Evolutionary conservation across 805 yeast genomes (phyloP), one percentile per base, ranked within the genome.

Genomic region (Candida jianshihensis): DNA sequence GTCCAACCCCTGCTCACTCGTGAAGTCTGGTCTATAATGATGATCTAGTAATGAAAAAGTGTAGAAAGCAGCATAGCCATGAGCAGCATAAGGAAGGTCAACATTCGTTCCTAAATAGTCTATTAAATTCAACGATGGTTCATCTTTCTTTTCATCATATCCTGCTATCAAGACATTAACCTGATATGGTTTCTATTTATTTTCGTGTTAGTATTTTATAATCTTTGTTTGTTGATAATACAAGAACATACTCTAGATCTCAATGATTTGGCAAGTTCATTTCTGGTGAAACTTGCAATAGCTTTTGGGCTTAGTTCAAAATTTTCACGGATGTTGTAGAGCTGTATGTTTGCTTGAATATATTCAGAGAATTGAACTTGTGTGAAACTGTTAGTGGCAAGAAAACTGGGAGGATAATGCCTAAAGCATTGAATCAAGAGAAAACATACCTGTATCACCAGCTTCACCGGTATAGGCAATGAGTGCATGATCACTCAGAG

Each of bases 21-120:
- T 65, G 78, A 89, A 74, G 49, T 79, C 89, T 30, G 78, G 70
- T 56, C 80, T 73, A 63, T 89, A 88, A 62, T 88, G 96, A 49
- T 81, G 88, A 65, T 92, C 98, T 47, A 92, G 70, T 45, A 90
- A 66, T 2, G 97, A 84, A 60, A 87, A 73, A 22, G 95, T 79
- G 60, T 92, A 92, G 62, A 90, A 92, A 2, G 94, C 95, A n/a
- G 97, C 95, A 56, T 92, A 92, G 11, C 98, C 98, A 59, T 92
- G 98, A 2, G 97, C 97, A 14, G 94, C 96, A 56, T 92, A 92
- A 13, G 98, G 97, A 40, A 92, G 69, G 42, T 81, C 86, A 13
- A 81, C 95, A 47, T 81, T 77, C 3, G 98, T 85, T 7, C 98
- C 98, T 46, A 92, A 66, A 59, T 92, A 92, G 58, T 92, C 98